These are phyloP conservation scores for Arachnomyces sp. DNA, from an alignment of 2,329 filamentous ascomycete genomes.

Conservation along the genomic window DNA sequence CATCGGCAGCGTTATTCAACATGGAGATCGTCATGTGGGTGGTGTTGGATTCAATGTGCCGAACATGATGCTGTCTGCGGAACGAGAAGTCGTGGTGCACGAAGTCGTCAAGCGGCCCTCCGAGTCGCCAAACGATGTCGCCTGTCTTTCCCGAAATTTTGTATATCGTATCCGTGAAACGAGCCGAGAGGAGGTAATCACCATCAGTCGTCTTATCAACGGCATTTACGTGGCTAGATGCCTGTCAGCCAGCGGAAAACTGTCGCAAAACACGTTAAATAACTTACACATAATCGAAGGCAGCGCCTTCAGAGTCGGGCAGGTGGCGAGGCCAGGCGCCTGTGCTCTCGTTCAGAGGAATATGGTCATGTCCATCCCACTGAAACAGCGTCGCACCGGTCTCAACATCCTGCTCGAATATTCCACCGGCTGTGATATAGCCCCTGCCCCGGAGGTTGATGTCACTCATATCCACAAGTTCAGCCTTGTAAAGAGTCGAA, in stretches of 20 bases:
- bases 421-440: constrained; percentile 23
- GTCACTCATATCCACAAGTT: constrained; percentile 18
- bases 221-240: too few relatives aligned
- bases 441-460: constrained; percentile 14
- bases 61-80: constrained; percentile 30
- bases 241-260: constrained; percentile 12
- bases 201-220: constrained; percentile 14
- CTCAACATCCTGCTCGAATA: constrained; percentile 25
- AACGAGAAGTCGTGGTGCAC: constrained; percentile 12
- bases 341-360: constrained; percentile 26
- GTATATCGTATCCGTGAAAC: constrained; percentile 36
- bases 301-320: constrained; percentile 5
- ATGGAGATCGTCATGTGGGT: constrained; percentile 26
- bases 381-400: constrained; percentile 24
- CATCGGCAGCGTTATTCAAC: constrained; percentile 28
- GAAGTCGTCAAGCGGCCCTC: too few relatives aligned
- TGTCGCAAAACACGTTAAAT: background rate
- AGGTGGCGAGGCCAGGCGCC: constrained; percentile 5
- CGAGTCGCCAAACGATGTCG: constrained; percentile 38
- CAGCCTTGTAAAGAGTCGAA: constrained; percentile 18
- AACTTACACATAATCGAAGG: constrained; percentile 23
- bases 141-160: constrained; percentile 40
- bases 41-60: constrained; percentile 22
- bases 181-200: constrained; percentile 12
- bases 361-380: constrained; percentile 27